Percentiles rank a stretch among this genome's conserved stretches.
Evolutionary conservation across 768 basidiomycete genomes (phyloP).

Genomic region (Amanita thiersii): DNA sequence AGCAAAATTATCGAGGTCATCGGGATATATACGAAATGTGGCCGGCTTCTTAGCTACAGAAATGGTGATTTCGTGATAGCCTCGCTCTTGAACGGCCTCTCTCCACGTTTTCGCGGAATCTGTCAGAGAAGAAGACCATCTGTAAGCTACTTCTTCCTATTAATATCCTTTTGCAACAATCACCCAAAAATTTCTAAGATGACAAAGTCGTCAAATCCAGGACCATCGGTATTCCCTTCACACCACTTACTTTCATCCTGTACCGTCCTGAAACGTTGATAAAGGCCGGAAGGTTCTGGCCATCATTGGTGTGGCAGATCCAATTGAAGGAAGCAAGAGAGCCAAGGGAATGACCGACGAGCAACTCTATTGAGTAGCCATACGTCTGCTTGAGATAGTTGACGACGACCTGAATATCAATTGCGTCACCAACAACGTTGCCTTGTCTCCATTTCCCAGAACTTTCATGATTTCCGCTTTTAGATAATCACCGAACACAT

Average conservation of each 20-base stretch:
- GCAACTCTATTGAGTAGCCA: conserved; percentile 60
- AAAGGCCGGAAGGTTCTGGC: conserved; percentile 45
- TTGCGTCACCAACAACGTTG: conserved; percentile 49
- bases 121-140: conserved; percentile 12
- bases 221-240: conserved; percentile 2
- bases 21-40: conserved; percentile 42
- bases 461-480: conserved; percentile 73
- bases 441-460: conserved; percentile 58
- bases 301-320: conserved; percentile 57
- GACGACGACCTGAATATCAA: conserved; percentile 61
- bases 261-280: conserved; percentile 76
- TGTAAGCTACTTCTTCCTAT: conserved; percentile 7
- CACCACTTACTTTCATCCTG: conserved; percentile 59
- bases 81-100: conserved; percentile 44
- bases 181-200: conserved; percentile 40
- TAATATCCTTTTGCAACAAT: conserved; percentile 11
- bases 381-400: conserved; percentile 47
- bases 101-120: conserved; percentile 24
- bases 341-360: conserved; percentile 77
- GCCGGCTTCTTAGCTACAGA: conserved; percentile 59
- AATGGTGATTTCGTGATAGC: conserved; percentile 54
- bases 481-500: neutral
- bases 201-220: conserved; percentile 8
- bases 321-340: conserved; percentile 61
- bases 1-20: conserved; percentile 54